Percentiles rank a stretch among this genome's conserved stretches.
phyloP scores from a whole-genome alignment of 768 basidiomycete genomes.

The Suillus paluster region DNA sequence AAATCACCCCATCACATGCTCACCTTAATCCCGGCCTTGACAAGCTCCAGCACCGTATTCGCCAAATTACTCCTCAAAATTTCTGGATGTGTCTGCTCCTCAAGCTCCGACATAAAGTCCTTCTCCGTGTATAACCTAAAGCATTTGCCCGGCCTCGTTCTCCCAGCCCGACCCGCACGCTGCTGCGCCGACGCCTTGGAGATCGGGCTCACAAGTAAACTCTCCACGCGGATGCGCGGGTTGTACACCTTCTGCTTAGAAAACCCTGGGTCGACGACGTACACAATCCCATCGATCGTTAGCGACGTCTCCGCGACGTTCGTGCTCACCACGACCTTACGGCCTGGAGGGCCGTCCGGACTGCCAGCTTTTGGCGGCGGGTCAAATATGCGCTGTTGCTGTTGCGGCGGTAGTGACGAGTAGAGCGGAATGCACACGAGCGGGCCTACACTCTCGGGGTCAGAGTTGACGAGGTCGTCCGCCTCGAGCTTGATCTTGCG shows the following conservation, averaged over 20 bases:
- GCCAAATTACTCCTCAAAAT: slow-evolving; percentile 93
- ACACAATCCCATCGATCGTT: slow-evolving; percentile 99
- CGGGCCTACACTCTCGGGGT: slow-evolving; percentile 80
- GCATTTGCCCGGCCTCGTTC: slow-evolving; percentile 96
- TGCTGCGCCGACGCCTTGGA: slow-evolving; percentile 98
- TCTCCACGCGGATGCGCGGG: slow-evolving; percentile 95
- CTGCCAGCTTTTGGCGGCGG: slow-evolving; percentile 69
- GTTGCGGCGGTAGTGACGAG: slow-evolving; percentile 90
- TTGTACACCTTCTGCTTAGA: slow-evolving; percentile 99
- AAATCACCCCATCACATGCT: slow-evolving; percentile 9
- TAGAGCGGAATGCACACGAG: slow-evolving; percentile 91
- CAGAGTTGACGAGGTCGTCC: slow-evolving; percentile 76
- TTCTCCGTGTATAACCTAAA: slow-evolving; percentile 97
- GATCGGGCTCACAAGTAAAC: slow-evolving; percentile 90
- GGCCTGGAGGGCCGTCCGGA: slow-evolving; percentile 76
- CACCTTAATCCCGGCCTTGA: slow-evolving; percentile 92
- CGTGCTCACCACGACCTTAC: slow-evolving; percentile 94
- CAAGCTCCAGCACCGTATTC: slow-evolving; percentile 90
- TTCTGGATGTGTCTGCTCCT: slow-evolving; percentile 98
- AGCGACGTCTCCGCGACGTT: slow-evolving; percentile 98
- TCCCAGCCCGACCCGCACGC: slow-evolving; percentile 93
- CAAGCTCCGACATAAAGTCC: slow-evolving; percentile 93
- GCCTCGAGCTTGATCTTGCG: slow-evolving; percentile 91
- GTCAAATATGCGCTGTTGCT: slow-evolving; percentile 98
- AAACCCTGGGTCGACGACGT: slow-evolving; percentile 97